Evolutionary conservation across 1,284 basidiomycete genomes (phyloP), one percentile per base, ranked within the genome.

Genomic region (Fistulina hepatica): DNA sequence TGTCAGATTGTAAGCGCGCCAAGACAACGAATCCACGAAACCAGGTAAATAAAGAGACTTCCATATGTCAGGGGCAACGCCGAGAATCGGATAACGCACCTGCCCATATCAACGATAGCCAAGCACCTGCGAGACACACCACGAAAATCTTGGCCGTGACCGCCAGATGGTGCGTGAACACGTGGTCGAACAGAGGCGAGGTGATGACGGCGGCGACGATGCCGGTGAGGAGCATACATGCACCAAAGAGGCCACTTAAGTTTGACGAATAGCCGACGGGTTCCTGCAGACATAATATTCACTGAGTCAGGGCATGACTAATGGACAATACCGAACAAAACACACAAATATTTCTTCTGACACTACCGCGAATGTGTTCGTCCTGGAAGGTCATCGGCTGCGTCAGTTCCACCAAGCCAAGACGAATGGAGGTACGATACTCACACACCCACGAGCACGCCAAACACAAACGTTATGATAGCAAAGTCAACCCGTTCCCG

Each of bases 121-220:
- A 88, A 15, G 63, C 64, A 1, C 52, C 64, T 6, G 65, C 75
- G 7, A 81, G 60, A 35, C 76, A 51, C 2, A 83, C 81, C 10
- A 76, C 66, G 12, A 82, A 51, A 1, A 74, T 41, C 42, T 81
- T 82, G 38, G 65, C 49, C 2, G 73, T 71, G 6, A 73, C 44
- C 0, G 73, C 80, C 25, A 86, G 64, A 44, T 74, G 74, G 44
- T 74, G 67, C 2, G 81, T 84, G 42, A 88, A 71, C 6, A 84
- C 71, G 16, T 83, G 72, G 50, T 89, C 84, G 48, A 85, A 79
- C 3, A 86, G 56, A 0, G 84, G 85, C 1, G 83, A 71, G 0
- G 75, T 73, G 33, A 76, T 48, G 23, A 75, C 59, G 0, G 83
- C 77, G 11, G 71, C 67, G 4, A 80, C 57, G 42, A 89, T 70